phyloP scores from a whole-genome alignment of 2,329 filamentous ascomycete genomes.

The Diplodia scrobiculata region DNA sequence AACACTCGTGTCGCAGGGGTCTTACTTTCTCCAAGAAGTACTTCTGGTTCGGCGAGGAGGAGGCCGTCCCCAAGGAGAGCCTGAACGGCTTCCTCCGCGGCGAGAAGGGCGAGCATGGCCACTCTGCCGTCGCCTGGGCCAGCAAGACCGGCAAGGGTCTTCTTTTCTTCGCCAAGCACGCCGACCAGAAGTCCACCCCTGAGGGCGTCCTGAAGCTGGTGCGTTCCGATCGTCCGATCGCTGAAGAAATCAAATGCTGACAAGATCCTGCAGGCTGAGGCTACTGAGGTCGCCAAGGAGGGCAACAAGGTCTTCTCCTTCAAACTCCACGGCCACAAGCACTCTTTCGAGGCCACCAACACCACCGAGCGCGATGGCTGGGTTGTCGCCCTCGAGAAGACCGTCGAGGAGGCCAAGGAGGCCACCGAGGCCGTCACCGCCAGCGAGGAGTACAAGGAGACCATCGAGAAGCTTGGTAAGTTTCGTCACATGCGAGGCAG shows the following conservation, averaged over 20 bases:
- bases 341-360: constrained; percentile 82
- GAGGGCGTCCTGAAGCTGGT: constrained; percentile 84
- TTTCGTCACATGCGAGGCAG: constrained; percentile 36
- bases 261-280: constrained; percentile 57
- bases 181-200: constrained; percentile 77
- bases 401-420: constrained; percentile 82
- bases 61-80: constrained; percentile 69
- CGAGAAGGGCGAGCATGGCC: constrained; percentile 79
- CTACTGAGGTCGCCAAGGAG: constrained; percentile 72
- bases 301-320: constrained; percentile 82
- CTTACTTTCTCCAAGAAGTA: constrained; percentile 89
- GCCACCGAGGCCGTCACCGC: constrained; percentile 71
- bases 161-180: constrained; percentile 84
- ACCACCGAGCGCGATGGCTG: constrained; percentile 85
- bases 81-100: constrained; percentile 77
- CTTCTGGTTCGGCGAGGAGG: constrained; percentile 68
- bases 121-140: constrained; percentile 85
- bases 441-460: constrained; percentile 85
- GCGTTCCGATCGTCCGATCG: constrained; percentile 45
- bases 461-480: constrained; percentile 70
- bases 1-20: constrained; percentile 59
- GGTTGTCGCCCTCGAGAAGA: constrained; percentile 79
- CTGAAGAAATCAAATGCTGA: constrained; percentile 36
- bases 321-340: constrained; percentile 83
- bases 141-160: constrained; percentile 93